phyloP scores from a whole-genome alignment of 495 filamentous ascomycete species.

The Xylaria cubensis region DNA sequence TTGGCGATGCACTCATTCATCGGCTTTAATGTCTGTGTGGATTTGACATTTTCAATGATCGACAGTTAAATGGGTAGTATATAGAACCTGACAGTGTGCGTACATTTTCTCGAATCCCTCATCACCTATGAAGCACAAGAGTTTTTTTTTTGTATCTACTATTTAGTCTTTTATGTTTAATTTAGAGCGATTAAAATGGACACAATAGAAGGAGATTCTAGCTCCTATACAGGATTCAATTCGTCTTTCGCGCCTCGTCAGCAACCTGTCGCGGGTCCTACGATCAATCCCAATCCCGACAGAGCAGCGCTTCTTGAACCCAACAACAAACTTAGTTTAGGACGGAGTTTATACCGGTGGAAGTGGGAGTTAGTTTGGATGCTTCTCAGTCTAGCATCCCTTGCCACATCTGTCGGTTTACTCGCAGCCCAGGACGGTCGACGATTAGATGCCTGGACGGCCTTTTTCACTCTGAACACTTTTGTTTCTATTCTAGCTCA shows the following conservation, averaged over 20 bases:
- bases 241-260: background rate
- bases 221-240: background rate
- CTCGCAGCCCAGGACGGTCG: background rate
- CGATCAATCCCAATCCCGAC: background rate
- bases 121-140: background rate
- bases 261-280: background rate
- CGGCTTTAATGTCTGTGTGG: background rate
- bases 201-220: background rate
- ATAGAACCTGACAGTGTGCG: background rate
- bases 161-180: background rate
- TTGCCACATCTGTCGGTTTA: background rate
- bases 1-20: background rate
- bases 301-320: background rate
- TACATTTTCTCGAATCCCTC: background rate
- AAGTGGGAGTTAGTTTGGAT: constrained; percentile 4
- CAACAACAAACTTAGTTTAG: background rate
- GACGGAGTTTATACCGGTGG: background rate
- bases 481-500: background rate
- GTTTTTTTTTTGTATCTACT: background rate
- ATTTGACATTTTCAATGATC: background rate
- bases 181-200: background rate
- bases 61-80: background rate
- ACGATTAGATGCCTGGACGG: background rate
- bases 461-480: background rate
- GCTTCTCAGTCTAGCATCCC: background rate